Base-by-base conservation (phyloP, 2,329 filamentous ascomycete species). In the Coniella lustricola region DNA sequence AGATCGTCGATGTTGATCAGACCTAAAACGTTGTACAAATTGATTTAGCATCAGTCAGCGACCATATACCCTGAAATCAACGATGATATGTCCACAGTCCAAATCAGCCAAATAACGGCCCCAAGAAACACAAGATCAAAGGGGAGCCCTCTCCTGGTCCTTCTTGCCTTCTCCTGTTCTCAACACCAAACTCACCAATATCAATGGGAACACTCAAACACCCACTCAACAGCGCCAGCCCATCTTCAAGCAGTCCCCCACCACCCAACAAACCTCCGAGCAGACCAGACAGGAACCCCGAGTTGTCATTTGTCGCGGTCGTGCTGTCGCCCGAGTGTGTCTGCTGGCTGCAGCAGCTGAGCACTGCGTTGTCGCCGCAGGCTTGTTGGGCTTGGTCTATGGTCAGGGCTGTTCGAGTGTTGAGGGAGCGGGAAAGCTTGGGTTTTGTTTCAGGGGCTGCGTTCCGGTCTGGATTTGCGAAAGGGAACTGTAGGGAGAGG, bases 321-420 rank as follows among this genome's bases (percentile, higher is more conserved):
- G n/a, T 9, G 13, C 31, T 36, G 21, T 44, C n/a, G n/a, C 42
- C 42, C 10, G 42, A 36, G 18, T 36, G 32, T 7, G 41, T 21
- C 3, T 33, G 18, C 33, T 44, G 32, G 34, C 37, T 16, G 43
- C 43, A 46, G 17, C 43, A 46, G 34, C 35, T 37, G 3, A 46
- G 33, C 7, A 31, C 34, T 10, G 17, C 16, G 7, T 20, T n/a
- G 21, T 31, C 32, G 22, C 43, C 43, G 25, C 43, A 46, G 20
- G 22, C 21, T 7, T 35, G 4, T n/a, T 35, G 18, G 3, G 42
- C 42, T 21, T 44, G 31, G n/a, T 8, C 22, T 17, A 35, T 17
- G 20, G 18, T 44, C 13, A 33, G 14, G 14, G 18, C 42, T 17
- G 13, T 17, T 14, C 17, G 20, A 20, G 16, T 16, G 21, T 9